Percentiles rank a stretch among this genome's conserved stretches.
phyloP scores from a whole-genome alignment of 768 basidiomycete genomes.

The Sarcomyxa edulis region DNA sequence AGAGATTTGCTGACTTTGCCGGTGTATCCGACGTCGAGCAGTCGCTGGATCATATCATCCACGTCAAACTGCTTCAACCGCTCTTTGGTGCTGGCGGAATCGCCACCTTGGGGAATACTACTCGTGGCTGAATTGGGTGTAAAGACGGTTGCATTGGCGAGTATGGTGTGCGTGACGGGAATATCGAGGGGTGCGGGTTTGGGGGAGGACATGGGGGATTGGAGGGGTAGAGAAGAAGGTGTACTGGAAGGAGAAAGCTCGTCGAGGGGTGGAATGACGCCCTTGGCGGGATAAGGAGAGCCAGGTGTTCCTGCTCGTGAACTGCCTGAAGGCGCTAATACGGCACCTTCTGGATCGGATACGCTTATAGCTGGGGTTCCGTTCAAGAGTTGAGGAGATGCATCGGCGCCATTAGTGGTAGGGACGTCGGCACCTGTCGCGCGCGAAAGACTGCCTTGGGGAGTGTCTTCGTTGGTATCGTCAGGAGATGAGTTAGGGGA shows the following conservation, averaged over 20 bases:
- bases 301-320: conserved; percentile 23
- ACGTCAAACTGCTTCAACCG: conserved; percentile 78
- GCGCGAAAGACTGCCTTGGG: conserved; percentile 41
- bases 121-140: conserved; percentile 46
- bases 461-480: conserved; percentile 29
- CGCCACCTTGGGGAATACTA: conserved; percentile 29
- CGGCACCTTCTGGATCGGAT: conserved; percentile 35
- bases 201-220: conserved; percentile 36
- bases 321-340: conserved; percentile 18
- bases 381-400: conserved; percentile 33
- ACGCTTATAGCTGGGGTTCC: conserved; percentile 39
- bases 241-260: conserved; percentile 27
- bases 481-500: conserved; percentile 36
- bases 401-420: conserved; percentile 24
- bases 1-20: conserved; percentile 97
- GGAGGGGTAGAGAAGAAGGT: conserved; percentile 18
- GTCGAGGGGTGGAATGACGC: conserved; percentile 15
- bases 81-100: conserved; percentile 45
- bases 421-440: conserved; percentile 29
- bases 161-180: conserved; percentile 78
- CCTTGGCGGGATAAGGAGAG: conserved; percentile 32
- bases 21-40: conserved; percentile 94
- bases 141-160: conserved; percentile 59
- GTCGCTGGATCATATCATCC: conserved; percentile 96
- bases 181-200: conserved; percentile 65